phyloP scores from a whole-genome alignment of 208 protist species.

The Leptomonas seymouri region DNA sequence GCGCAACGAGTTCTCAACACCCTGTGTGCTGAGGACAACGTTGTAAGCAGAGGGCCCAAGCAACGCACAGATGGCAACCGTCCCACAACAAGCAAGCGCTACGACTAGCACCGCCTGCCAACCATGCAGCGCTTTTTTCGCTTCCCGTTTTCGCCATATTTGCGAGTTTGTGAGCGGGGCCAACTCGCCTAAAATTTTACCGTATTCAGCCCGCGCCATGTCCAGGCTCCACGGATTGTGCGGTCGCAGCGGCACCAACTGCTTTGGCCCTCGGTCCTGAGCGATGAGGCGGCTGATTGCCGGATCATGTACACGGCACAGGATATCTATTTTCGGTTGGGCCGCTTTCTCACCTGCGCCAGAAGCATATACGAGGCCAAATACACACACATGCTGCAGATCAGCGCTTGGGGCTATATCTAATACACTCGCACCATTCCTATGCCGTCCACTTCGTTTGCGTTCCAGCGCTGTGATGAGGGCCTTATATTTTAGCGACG shows the following conservation, averaged over 20 bases:
- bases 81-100: not conserved
- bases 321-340: constrained; percentile 26
- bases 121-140: not conserved
- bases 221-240: constrained; percentile 17
- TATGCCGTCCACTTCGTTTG: constrained; percentile 23
- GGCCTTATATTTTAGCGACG: constrained; percentile 57
- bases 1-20: constrained; percentile 28
- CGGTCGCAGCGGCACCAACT: constrained; percentile 30
- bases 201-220: constrained; percentile 18
- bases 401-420: constrained; percentile 39
- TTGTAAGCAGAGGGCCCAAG: constrained; percentile 9
- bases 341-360: not conserved
- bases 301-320: constrained; percentile 36
- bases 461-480: constrained; percentile 32
- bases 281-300: constrained; percentile 38
- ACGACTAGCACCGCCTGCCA: constrained; percentile 3
- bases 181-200: constrained; percentile 7
- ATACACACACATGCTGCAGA: constrained; percentile 44
- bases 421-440: constrained; percentile 26
- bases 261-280: constrained; percentile 37
- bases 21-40: constrained; percentile 16
- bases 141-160: constrained; percentile 22
- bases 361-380: constrained; percentile 19
- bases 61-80: not conserved
- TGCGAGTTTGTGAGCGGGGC: constrained; percentile 26